Percentiles rank a stretch among this genome's conserved stretches.
These are phyloP conservation scores for Hordeum vulgare DNA, from an alignment of 176 grass and related monocot species.

Conservation along the genomic window MorexV3_pseudomolecules_assembly NC_058524.1:30381372-30381871, in stretches of 20 bases:
- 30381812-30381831: too few species aligned
- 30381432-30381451: background rate
- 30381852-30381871: too few species aligned
- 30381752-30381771: too few species aligned
- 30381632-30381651: background rate
- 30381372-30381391: too few species aligned
- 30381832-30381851: too few species aligned
- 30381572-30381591: background rate
- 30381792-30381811: too few species aligned
- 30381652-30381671: constrained; percentile 83
- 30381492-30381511: constrained; percentile 95
- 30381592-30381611: too few species aligned
- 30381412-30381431: background rate
- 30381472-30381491: constrained; percentile 77
- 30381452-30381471: constrained; percentile 41
- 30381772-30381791: background rate
- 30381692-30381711: constrained; percentile 38
- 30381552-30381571: background rate
- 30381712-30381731: too few species aligned
- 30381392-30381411: too few species aligned
- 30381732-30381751: too few species aligned
- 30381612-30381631: too few species aligned
- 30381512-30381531: constrained; percentile 90
- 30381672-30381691: constrained; percentile 58
- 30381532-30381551: constrained; percentile 98